These are phyloP conservation scores for Xanthoparmelia taractica DNA, from an alignment of 495 filamentous ascomycete species.

Conservation along the genomic window DNA sequence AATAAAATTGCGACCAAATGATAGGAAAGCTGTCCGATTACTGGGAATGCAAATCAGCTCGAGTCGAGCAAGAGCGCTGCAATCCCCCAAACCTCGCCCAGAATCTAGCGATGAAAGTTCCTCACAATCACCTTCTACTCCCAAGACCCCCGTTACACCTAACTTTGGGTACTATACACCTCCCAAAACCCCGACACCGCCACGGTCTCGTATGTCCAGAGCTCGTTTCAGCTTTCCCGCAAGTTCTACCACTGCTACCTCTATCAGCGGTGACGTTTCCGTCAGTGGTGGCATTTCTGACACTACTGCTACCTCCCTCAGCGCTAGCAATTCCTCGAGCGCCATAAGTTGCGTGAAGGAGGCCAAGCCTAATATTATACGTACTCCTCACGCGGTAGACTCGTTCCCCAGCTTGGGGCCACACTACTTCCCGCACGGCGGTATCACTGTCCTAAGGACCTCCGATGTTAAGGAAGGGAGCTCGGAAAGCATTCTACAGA, in stretches of 20 bases:
- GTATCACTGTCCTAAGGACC: too few species aligned
- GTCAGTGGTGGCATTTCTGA: background rate
- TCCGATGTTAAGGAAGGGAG: too few species aligned
- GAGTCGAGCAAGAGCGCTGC: background rate
- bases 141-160: background rate
- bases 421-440: background rate
- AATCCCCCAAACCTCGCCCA: background rate
- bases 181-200: background rate
- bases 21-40: background rate
- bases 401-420: background rate
- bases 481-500: too few species aligned
- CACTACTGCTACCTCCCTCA: background rate
- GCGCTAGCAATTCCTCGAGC: background rate
- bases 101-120: background rate
- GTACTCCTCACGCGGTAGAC: too few species aligned
- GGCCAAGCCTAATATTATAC: background rate
- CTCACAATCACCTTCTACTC: background rate
- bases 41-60: background rate
- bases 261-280: background rate
- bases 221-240: background rate
- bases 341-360: background rate
- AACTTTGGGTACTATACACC: background rate
- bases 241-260: background rate
- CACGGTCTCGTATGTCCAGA: background rate
- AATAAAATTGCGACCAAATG: background rate